Conservation (phyloP, 2,329 filamentous ascomycete genomes). For the Fusarium sp. region DNA sequence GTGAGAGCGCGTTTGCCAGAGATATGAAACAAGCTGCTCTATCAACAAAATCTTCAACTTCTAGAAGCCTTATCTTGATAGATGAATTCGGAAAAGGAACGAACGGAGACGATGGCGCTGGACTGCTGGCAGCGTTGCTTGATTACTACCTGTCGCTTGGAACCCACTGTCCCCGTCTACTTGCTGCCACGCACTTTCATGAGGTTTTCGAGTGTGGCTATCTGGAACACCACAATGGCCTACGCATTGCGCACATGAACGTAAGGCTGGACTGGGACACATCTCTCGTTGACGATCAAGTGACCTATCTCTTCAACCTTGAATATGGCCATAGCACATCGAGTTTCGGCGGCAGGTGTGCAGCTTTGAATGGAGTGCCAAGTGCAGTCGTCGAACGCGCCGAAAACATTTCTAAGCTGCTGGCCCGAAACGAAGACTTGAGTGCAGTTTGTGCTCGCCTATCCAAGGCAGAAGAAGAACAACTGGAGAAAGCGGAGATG, state of each 20-base stretch:
- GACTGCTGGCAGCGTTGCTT: conserved; percentile 67
- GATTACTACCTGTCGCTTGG: conserved; percentile 64
- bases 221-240: conserved; percentile 59
- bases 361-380: conserved; percentile 86
- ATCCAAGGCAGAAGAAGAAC: conserved; percentile 69
- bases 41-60: conserved; percentile 78
- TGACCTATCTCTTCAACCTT: conserved; percentile 81
- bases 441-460: conserved; percentile 76
- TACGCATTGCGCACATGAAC: conserved; percentile 78
- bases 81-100: conserved; percentile 88
- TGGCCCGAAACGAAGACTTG: conserved; percentile 80
- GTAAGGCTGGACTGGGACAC: conserved; percentile 68
- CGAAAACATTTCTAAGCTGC: conserved; percentile 75
- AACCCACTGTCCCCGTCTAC: conserved; percentile 62
- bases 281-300: conserved; percentile 66
- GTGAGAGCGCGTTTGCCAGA: conserved; percentile 74
- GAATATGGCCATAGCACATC: conserved; percentile 74
- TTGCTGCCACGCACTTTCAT: conserved; percentile 72
- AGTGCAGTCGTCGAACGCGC: conserved; percentile 77
- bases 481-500: conserved; percentile 74
- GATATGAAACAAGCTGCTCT: conserved; percentile 90
- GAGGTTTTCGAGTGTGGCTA: conserved; percentile 78
- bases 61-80: conserved; percentile 83
- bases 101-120: conserved; percentile 66
- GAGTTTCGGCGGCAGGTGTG: conserved; percentile 89